Percentiles rank a stretch among this genome's conserved stretches.
Conservation (phyloP, 345 rosid species). For the Crucihimalaya himalaica region DNA sequence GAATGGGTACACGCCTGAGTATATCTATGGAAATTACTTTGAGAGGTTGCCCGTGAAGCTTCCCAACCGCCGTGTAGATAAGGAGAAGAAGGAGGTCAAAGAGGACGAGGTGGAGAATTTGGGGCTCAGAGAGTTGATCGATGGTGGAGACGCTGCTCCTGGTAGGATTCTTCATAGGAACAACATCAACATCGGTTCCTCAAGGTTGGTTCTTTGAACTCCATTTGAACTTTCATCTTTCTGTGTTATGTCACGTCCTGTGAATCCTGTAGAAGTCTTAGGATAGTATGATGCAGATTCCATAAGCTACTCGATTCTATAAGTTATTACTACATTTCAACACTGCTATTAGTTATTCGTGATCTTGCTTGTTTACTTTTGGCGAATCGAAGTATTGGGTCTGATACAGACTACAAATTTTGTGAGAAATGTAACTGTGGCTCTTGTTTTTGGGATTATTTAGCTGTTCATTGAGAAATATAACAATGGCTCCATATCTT, state of each 20-base stretch:
- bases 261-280: not conserved
- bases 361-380: not conserved
- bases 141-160: constrained; percentile 52
- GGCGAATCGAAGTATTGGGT: not conserved
- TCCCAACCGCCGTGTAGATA: constrained; percentile 19
- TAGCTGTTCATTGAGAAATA: not conserved
- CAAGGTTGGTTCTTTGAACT: constrained; percentile 49
- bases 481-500: not conserved
- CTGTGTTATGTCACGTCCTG: not conserved
- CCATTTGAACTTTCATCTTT: not conserved
- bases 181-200: constrained; percentile 60
- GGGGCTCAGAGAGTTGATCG: constrained; percentile 89
- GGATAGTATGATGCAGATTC: not conserved
- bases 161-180: constrained; percentile 89
- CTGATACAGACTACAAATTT: not conserved
- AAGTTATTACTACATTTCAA: not conserved
- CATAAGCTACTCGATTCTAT: not conserved
- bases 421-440: not conserved
- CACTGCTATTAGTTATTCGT: not conserved
- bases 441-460: not conserved
- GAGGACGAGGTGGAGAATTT: constrained; percentile 54
- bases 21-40: constrained; percentile 94
- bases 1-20: constrained; percentile 83
- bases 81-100: constrained; percentile 46
- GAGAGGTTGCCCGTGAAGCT: constrained; percentile 71